Evolutionary conservation across 2,329 filamentous ascomycete genomes (phyloP), one percentile per base, ranked within the genome.

Genomic region (Colletotrichum tofieldiae): DNA sequence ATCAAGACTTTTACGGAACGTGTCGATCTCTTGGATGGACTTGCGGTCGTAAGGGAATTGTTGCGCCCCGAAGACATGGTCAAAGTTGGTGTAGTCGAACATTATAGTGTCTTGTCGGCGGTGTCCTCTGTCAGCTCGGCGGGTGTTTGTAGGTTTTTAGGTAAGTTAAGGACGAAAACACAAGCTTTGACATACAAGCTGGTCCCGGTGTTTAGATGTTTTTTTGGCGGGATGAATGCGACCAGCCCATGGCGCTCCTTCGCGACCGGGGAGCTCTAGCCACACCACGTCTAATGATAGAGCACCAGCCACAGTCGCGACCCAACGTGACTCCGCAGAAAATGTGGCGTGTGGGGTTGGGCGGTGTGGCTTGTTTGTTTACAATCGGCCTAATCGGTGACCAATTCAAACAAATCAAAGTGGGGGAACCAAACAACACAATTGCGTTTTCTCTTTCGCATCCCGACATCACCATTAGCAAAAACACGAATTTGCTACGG

Each of bases 81-180:
- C 87, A 73, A 94, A 94, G 45, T 92, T 87, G 32, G 89, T 87
- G 80, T 91, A 92, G 77, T 93, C 87, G 54, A 91, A 85, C 88
- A 92, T 93, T 45, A 67, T 80, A 69, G 55, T 37, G 37, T n/a
- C 8, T 23, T 39, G 9, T 32, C 6, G 20, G n/a, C 29, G 35
- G 32, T 43, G 7, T 12, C 11, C 16, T 61, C 23, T 23, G n/a
- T 26, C 64, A 32, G 37, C 45, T 12, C 29, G 29, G 16, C n/a
- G 8, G 20, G 9, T 35, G 5, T 12, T n/a, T 35, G 23, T 52
- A 8, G 29, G 29, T 32, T 5, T 32, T 32, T 32, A n/a, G 16
- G 49, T 12, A 3, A 8, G 23, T 52, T 9, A 3, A 18, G 29
- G 7, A 18, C 23, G 26, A 18, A 29, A 18, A 7, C 23, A 47